Percentiles rank a stretch among this genome's conserved stretches.
Conservation (phyloP, 768 basidiomycete genomes). For the Coprinopsis sp. region DNA sequence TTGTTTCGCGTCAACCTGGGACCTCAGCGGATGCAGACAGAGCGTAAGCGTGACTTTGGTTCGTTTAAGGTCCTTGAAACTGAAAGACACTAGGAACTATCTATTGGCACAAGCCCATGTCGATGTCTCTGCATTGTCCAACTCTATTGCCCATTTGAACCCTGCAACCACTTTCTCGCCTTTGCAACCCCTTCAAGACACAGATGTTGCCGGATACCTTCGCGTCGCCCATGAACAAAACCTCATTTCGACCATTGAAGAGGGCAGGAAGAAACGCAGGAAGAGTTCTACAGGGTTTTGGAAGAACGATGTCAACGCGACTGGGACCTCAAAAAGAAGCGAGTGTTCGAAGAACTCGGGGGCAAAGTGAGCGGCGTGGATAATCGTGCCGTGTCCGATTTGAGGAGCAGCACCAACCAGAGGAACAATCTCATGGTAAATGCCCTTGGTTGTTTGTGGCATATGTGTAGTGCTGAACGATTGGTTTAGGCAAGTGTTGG, state of each 20-base stretch:
- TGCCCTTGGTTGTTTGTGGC: slow-evolving; percentile 9
- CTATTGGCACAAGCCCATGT: slow-evolving; percentile 91
- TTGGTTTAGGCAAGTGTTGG: slow-evolving; percentile 30
- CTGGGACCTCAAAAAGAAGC: slow-evolving; percentile 89
- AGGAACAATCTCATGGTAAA: slow-evolving; percentile 52
- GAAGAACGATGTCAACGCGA: slow-evolving; percentile 72
- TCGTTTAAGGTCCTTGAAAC: slow-evolving; percentile 6
- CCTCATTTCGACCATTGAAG: slow-evolving; percentile 90
- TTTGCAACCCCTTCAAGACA: slow-evolving; percentile 89
- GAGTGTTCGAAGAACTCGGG: slow-evolving; percentile 86
- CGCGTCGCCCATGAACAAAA: slow-evolving; percentile 95
- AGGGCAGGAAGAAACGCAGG: slow-evolving; percentile 82
- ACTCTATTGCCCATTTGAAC: slow-evolving; percentile 80
- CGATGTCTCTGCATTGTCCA: slow-evolving; percentile 83
- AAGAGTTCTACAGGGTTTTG: slow-evolving; percentile 77
- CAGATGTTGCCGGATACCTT: slow-evolving; percentile 89
- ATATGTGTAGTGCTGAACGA: background rate
- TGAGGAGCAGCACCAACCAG: slow-evolving; percentile 58
- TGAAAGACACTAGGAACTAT: slow-evolving; percentile 58
- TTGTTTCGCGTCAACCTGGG: slow-evolving; percentile 68
- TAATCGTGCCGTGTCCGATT: slow-evolving; percentile 48
- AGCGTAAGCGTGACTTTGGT: slow-evolving; percentile 47
- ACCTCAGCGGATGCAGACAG: slow-evolving; percentile 62
- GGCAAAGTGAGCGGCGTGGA: slow-evolving; percentile 57
- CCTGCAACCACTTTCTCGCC: slow-evolving; percentile 81